Percentiles rank a stretch among this genome's conserved stretches.
These are phyloP conservation scores for Leptomonas seymouri DNA, from an alignment of 208 protist species.

Conservation along the genomic window DNA sequence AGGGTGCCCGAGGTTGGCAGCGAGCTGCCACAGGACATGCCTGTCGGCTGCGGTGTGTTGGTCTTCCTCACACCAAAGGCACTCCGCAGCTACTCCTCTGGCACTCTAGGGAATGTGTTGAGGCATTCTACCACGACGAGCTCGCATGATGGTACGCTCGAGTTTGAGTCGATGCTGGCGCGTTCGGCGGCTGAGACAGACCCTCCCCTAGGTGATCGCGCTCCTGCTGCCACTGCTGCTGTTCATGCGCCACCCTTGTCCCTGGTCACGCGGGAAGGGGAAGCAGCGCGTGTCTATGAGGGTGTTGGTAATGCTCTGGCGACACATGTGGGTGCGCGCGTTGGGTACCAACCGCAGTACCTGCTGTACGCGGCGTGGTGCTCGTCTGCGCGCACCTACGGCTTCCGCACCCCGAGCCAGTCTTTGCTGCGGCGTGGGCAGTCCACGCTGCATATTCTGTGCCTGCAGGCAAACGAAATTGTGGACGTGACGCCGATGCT, in stretches of 20 bases:
- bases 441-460: constrained; percentile 6
- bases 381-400: background rate
- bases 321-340: background rate
- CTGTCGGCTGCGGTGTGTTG: background rate
- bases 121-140: background rate
- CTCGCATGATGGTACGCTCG: background rate
- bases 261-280: background rate
- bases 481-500: constrained; percentile 15
- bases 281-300: background rate
- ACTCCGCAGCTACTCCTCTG: background rate
- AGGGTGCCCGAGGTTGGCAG: too few species aligned
- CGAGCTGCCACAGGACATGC: background rate
- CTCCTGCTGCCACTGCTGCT: background rate
- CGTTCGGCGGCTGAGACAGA: background rate
- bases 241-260: background rate
- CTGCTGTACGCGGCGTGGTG: constrained; percentile 7
- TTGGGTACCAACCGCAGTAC: background rate
- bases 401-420: background rate
- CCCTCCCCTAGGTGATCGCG: background rate
- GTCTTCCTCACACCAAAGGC: background rate
- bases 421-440: background rate
- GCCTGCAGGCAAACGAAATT: constrained; percentile 14
- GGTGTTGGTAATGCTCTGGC: background rate
- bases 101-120: background rate
- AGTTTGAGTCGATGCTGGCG: background rate